Evolutionary conservation across 2,329 filamentous ascomycete genomes (phyloP), one percentile per base, ranked within the genome.

Genomic region (Phaeosphaeria sp.): DNA sequence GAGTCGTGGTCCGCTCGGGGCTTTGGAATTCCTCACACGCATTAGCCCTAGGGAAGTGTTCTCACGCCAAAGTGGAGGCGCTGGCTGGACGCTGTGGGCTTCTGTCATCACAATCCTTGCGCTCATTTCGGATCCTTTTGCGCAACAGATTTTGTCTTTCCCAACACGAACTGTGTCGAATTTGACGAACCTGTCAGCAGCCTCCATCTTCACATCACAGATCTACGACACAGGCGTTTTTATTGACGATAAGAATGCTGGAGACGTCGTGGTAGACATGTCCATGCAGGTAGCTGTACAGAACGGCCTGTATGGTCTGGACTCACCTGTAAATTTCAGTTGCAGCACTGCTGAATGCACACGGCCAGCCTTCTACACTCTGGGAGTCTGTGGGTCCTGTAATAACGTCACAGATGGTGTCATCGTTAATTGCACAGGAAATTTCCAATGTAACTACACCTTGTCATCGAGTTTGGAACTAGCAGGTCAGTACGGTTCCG

Each of bases 91-190:
- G 15, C 51, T 45, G 33, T 53, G 49, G 59, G 52, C 15, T n/a
- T 51, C 59, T 11, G 21, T 61, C 20, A 20, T 55, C 18, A 53
- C 57, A 20, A 43, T 61, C 21, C 18, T 61, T 6, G 51, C 59
- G 15, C 52, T 61, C 15, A 36, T 39, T 43, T 20, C 54, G 21
- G 59, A 61, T 39, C 55, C 59, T 15, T 61, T 61, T 36, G 55
- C 56, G 17, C 59, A 61, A 52, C 52, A 61, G 36, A 49, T 61
- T 25, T 13, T 61, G 6, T 56, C 49, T 27, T 58, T 56, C 25
- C 44, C 48, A 11, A n/a, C 46, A 21, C 49, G 55, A 2, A 20
- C 42, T 22, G 52, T 55, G 9, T 36, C 59, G 13, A n/a, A 15
- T 22, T 15, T 27, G 54, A 17, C n/a, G 13, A 24, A 47, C 51